Evolutionary conservation across 768 basidiomycete genomes (phyloP).

Genomic region (Tricholoma sp.): DNA sequence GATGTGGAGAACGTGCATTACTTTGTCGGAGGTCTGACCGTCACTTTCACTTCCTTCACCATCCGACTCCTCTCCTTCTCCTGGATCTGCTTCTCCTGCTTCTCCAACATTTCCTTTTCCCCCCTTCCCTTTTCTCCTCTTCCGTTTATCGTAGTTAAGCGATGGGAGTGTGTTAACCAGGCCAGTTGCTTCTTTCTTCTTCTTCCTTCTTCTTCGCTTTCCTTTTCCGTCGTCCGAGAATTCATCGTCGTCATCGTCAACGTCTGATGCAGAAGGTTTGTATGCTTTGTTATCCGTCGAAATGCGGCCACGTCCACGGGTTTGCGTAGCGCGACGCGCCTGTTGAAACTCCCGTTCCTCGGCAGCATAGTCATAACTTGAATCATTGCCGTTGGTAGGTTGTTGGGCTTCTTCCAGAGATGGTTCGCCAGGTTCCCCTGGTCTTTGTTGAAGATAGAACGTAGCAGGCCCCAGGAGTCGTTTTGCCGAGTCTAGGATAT

Average conservation of each 20-base stretch:
- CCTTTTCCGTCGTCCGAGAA: conserved; percentile 50
- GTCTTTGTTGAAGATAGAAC: conserved; percentile 62
- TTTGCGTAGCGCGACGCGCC: conserved; percentile 24
- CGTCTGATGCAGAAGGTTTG: conserved; percentile 58
- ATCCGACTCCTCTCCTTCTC: conserved; percentile 43
- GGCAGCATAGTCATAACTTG: conserved; percentile 73
- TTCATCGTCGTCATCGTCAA: conserved; percentile 53
- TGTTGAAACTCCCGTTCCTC: conserved; percentile 64
- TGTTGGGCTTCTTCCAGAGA: conserved; percentile 14
- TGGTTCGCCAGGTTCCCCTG: conserved; percentile 48
- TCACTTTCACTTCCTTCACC: conserved; percentile 45
- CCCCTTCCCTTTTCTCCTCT: conserved; percentile 45
- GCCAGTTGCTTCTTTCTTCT: conserved; percentile 44
- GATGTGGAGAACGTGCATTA: conserved; percentile 21
- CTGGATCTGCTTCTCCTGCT: conserved; percentile 43
- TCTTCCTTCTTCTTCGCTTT: conserved; percentile 50
- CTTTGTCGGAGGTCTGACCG: conserved; percentile 31
- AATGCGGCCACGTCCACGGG: conserved; percentile 54
- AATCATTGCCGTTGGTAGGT: conserved; percentile 33
- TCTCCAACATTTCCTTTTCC: conserved; percentile 38
- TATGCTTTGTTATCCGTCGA: conserved; percentile 82
- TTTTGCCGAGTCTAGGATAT: conserved; percentile 51
- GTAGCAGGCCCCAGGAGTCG: conserved; percentile 50
- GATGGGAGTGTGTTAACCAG: conserved; percentile 65
- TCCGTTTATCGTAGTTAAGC: conserved; percentile 58